Evolutionary conservation across 202 grass and related monocot genomes (phyloP), one percentile per base, ranked within the genome.

Genomic region (Digitaria exilis): DNA sequence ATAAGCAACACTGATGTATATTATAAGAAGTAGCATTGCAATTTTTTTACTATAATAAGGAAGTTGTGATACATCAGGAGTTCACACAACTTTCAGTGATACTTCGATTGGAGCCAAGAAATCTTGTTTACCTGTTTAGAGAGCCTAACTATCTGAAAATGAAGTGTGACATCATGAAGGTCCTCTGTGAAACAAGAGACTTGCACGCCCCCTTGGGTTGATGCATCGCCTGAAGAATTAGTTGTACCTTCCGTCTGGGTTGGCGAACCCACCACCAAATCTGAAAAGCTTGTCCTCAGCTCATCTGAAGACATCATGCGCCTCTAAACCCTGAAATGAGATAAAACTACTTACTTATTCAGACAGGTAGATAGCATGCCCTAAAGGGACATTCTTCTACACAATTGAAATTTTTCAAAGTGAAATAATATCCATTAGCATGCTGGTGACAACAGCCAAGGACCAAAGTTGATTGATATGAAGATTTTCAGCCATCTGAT

Each of bases 81-180:
- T 43, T 44, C 64, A 25, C 3, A 13, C 8, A 28, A 21, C 4
- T 60, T 69, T 51, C 24, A 62, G 8, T 44, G 12, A 17, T 52
- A 76, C 17, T 25, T 76, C 6, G 5, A 39, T 52, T 52, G 31
- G 42, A 69, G 21, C 30, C 31, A 49, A 7, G 10, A 66, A 88
- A 73, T 68, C 37, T 30, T 49, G 13, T 16, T 17, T 85, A 97
- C 94, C 94, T 97, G 94, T 60, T 92, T 97, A 43, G 83, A 72
- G 34, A 97, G 73, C 84, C 65, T 92, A 72, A 97, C 81, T 41
- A 97, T 94, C 87, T 94, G 90, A 87, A 97, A 97, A 87, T 94
- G 84, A 44, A 97, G 72, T 2, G 67, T 88, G 48, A 84, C 81
- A 13, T 94, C 92, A 62, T 94, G 94, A 66, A 97, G 85, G 73